Conservation (phyloP, 768 basidiomycete species). For the Dentipellis fragilis region DNA sequence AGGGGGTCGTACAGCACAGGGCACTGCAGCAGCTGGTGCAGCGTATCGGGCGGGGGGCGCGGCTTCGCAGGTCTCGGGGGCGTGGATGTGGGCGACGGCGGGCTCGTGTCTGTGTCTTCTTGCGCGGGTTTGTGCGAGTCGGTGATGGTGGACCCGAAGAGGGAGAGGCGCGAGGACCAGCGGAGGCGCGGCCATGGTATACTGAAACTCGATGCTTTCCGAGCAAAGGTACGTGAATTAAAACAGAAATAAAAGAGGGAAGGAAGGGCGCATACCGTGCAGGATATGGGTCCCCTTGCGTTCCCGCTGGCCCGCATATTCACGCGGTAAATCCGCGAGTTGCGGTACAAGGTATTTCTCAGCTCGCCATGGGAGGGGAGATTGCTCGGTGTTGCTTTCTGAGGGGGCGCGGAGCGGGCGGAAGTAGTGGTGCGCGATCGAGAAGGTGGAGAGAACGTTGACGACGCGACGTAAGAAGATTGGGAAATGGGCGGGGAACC, state of each 20-base stretch:
- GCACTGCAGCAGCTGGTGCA: slow-evolving; percentile 64
- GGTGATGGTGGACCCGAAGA: not conserved
- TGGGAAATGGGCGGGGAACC: slow-evolving; percentile 50
- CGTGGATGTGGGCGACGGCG: not conserved
- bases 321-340: not conserved
- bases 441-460: slow-evolving; percentile 59
- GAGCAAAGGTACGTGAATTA: not conserved
- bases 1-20: slow-evolving; percentile 73
- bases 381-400: not conserved
- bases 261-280: not conserved
- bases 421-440: slow-evolving; percentile 58
- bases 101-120: not conserved
- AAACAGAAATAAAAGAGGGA: not conserved
- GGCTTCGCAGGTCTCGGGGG: not conserved
- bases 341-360: not conserved
- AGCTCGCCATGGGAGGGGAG: not conserved
- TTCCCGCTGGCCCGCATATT: not conserved
- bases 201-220: slow-evolving; percentile 1
- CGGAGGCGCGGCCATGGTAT: slow-evolving; percentile 6
- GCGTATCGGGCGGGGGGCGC: slow-evolving; percentile 28
- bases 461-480: slow-evolving; percentile 54
- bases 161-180: slow-evolving; percentile 4
- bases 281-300: not conserved
- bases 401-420: slow-evolving; percentile 17
- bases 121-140: not conserved